Conservation (phyloP, 371 early-diverging fungal species). For the Lichtheimia hyalospora region DNA sequence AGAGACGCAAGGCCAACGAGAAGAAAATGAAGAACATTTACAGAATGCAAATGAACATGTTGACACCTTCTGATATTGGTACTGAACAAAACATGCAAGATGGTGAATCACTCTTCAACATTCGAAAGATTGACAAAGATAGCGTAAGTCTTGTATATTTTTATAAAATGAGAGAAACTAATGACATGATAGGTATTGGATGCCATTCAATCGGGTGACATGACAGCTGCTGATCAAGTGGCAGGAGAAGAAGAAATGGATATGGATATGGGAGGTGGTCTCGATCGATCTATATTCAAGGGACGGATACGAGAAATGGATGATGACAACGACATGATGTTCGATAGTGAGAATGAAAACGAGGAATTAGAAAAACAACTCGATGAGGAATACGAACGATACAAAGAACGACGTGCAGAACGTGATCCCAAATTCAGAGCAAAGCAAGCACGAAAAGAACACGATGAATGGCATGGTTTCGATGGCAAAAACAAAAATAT, state of each 20-base stretch:
- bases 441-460: slow-evolving; percentile 60
- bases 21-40: slow-evolving; percentile 81
- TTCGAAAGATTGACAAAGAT: slow-evolving; percentile 57
- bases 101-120: slow-evolving; percentile 59
- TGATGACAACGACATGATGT: slow-evolving; percentile 42
- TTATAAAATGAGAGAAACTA: too few relatives aligned
- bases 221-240: slow-evolving; percentile 54
- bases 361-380: slow-evolving; percentile 70
- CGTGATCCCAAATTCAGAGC: slow-evolving; percentile 77
- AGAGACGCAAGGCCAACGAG: slow-evolving; percentile 67
- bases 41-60: slow-evolving; percentile 92
- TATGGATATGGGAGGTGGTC: slow-evolving; percentile 29
- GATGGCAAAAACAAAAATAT: slow-evolving; percentile 53
- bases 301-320: slow-evolving; percentile 40
- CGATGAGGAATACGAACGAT: slow-evolving; percentile 73
- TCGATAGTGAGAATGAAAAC: slow-evolving; percentile 45
- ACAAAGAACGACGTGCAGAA: slow-evolving; percentile 70
- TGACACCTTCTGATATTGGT: slow-evolving; percentile 85
- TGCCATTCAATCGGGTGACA: slow-evolving; percentile 55
- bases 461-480: slow-evolving; percentile 75
- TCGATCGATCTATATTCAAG: slow-evolving; percentile 31
- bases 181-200: slow-evolving; percentile 25
- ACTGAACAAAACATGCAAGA: slow-evolving; percentile 71
- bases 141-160: slow-evolving; percentile 22
- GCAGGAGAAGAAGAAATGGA: slow-evolving; percentile 41